Evolutionary conservation across 2,329 filamentous ascomycete species (phyloP).

Genomic region (Fusarium algeriense): DNA sequence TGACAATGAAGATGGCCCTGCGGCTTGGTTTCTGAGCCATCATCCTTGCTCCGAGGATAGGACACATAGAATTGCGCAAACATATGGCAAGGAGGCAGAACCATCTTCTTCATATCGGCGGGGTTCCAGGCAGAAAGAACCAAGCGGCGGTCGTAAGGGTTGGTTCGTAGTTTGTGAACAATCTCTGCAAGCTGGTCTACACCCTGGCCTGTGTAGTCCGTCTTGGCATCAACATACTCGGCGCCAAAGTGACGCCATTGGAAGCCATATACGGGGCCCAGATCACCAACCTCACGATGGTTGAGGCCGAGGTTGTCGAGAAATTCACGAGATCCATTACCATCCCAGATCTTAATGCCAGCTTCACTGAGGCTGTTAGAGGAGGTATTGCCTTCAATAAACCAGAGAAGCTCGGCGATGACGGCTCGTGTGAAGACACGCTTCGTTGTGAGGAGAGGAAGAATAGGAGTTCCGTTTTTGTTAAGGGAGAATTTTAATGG

Average conservation of each 20-base stretch:
- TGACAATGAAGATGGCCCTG: conserved; percentile 85
- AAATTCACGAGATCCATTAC: conserved; percentile 91
- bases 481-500: conserved; percentile 90
- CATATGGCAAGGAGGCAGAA: conserved; percentile 94
- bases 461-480: conserved; percentile 70
- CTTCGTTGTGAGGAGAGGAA: conserved; percentile 97
- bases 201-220: conserved; percentile 88
- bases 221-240: conserved; percentile 80
- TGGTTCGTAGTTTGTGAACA: conserved; percentile 84
- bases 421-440: conserved; percentile 94
- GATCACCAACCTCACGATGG: conserved; percentile 86
- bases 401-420: conserved; percentile 95
- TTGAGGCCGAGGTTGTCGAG: conserved; percentile 86
- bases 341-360: conserved; percentile 98
- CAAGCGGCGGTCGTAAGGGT: conserved; percentile 89
- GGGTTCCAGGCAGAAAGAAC: conserved; percentile 97
- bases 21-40: conserved; percentile 53
- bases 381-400: conserved; percentile 86
- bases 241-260: conserved; percentile 99
- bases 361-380: conserved; percentile 80
- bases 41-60: conserved; percentile 64
- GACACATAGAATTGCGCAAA: conserved; percentile 97
- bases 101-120: conserved; percentile 86
- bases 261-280: conserved; percentile 97
- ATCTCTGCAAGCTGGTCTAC: conserved; percentile 94